Evolutionary conservation across 768 basidiomycete genomes (phyloP).

Genomic region (Tricholoma hemisulphureum): DNA sequence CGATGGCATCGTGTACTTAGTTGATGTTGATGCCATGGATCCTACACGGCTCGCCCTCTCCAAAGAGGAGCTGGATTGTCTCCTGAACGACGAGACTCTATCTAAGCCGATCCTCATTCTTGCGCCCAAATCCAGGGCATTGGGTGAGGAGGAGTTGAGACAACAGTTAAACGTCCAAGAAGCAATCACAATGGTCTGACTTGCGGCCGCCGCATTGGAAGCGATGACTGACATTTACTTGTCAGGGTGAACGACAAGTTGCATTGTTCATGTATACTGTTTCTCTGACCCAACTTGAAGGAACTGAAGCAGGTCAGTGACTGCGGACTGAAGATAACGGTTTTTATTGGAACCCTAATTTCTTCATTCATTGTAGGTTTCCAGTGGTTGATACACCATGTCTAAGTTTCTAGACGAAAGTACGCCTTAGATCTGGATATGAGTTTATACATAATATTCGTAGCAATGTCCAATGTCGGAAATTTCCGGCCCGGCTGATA

Average conservation of each 20-base stretch:
- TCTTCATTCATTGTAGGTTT: not conserved
- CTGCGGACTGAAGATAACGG: not conserved
- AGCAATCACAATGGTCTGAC: not conserved
- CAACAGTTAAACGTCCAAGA: not conserved
- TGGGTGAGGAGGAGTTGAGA: not conserved
- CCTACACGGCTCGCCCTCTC: not conserved
- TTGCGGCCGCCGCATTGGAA: not conserved
- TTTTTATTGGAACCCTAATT: not conserved
- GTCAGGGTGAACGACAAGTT: not conserved
- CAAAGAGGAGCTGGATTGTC: not conserved
- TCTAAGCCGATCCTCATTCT: constrained; percentile 3
- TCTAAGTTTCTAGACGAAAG: not conserved
- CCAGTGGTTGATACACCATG: not conserved
- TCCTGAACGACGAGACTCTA: not conserved
- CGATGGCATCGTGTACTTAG: constrained; percentile 1
- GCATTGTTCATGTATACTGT: not conserved
- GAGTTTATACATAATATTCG: no score
- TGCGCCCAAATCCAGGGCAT: not conserved
- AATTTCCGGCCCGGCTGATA: no score
- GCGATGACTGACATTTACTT: not conserved
- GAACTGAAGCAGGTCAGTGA: not conserved
- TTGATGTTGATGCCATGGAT: not conserved
- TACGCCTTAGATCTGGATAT: no score
- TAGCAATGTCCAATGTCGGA: no score
- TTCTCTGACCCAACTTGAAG: not conserved